Percentiles rank a stretch among this genome's conserved stretches.
These are phyloP conservation scores for Mucor piriformis DNA, from an alignment of 371 early-diverging fungal species.

Conservation along the genomic window DNA sequence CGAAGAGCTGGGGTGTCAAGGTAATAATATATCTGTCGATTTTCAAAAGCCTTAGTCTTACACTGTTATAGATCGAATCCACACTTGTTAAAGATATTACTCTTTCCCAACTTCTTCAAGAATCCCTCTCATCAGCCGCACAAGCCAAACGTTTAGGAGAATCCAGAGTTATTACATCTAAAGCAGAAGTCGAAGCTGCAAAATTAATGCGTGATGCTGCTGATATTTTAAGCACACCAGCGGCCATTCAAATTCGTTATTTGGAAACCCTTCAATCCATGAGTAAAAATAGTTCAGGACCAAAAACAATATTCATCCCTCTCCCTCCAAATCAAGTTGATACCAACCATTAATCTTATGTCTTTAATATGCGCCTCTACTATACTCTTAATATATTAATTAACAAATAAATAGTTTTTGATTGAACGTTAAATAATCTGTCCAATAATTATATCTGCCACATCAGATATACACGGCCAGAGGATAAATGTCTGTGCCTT, in stretches of 20 bases:
- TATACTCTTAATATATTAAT: too few relatives aligned
- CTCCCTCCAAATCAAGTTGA: conserved; percentile 15
- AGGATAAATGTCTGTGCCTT: too few relatives aligned
- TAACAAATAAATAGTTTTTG: too few relatives aligned
- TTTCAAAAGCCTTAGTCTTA: too few relatives aligned
- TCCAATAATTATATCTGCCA: too few relatives aligned
- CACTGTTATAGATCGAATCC: conserved; percentile 72
- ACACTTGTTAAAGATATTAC: conserved; percentile 88
- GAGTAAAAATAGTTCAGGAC: conserved; percentile 11
- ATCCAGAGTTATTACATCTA: conserved; percentile 87
- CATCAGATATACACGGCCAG: too few relatives aligned
- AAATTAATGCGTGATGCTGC: conserved; percentile 93
- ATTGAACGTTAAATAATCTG: too few relatives aligned
- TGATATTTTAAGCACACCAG: conserved; percentile 68
- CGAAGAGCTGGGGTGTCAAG: conserved; percentile 78
- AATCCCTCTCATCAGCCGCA: conserved; percentile 88
- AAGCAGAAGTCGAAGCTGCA: conserved; percentile 91
- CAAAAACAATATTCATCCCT: conserved; percentile 19
- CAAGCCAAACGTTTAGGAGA: conserved; percentile 89
- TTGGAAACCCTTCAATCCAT: conserved; percentile 75
- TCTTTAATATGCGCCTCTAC: too few relatives aligned
- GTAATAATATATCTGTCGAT: conserved; percentile 27
- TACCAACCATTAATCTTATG: neutral
- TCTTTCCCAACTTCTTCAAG: conserved; percentile 79
- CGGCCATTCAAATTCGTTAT: conserved; percentile 87